A percentile compares a stretch with the other conserved stretches of the same genome.
phyloP scores from a whole-genome alignment of 331 rosid genomes.

The Cucumis variabilis region DNA sequence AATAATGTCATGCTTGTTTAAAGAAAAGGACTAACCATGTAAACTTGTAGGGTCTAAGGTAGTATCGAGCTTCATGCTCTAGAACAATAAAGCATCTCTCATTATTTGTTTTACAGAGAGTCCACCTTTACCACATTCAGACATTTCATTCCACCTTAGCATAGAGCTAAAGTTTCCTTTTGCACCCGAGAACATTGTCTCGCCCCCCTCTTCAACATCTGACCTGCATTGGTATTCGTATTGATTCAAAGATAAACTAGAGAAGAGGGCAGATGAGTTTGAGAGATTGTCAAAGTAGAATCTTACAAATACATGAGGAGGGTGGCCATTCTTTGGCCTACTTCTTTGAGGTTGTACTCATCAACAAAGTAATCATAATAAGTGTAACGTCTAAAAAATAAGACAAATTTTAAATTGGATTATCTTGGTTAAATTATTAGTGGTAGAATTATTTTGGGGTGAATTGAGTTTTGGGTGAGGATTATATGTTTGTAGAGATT shows the following conservation, averaged over 20 bases:
- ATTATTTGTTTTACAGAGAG: conserved; percentile 81
- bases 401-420: too few species aligned
- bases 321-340: conserved; percentile 87
- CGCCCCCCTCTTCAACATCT: conserved; percentile 94
- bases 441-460: too few species aligned
- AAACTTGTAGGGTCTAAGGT: conserved; percentile 82
- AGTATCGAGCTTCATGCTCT: conserved; percentile 95
- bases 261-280: neutral
- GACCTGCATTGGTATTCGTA: conserved; percentile 55
- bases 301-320: conserved; percentile 90
- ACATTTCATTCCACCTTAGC: conserved; percentile 84
- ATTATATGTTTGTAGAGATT: too few species aligned
- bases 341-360: conserved; percentile 77
- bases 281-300: conserved; percentile 26
- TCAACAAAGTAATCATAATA: conserved; percentile 83
- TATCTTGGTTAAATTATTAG: too few species aligned
- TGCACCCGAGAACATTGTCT: conserved; percentile 82
- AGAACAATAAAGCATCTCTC: conserved; percentile 92
- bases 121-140: conserved; percentile 82
- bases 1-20: too few species aligned
- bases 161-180: conserved; percentile 68
- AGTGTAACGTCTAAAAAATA: too few species aligned
- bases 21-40: conserved; percentile 61
- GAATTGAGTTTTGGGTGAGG: too few species aligned
- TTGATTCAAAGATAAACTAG: neutral